A percentile compares a stretch with the other conserved stretches of the same genome.
Conservation (phyloP, 1,139 yeast species). For the Lodderomyces elongisporus region DNA sequence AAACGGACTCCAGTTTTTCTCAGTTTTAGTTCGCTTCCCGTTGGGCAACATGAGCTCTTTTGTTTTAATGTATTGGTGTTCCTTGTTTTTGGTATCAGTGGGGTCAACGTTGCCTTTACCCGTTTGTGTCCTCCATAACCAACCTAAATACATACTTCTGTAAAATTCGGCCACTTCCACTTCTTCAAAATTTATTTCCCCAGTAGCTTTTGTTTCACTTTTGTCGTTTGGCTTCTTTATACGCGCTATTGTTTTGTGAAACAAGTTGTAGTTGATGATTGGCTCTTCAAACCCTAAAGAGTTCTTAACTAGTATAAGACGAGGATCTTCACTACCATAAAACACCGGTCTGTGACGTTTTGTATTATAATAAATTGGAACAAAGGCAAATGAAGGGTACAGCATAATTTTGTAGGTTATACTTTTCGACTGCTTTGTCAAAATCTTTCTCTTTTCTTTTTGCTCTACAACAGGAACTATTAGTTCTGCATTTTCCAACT, state of each 20-base stretch:
- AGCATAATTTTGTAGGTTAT: conserved; percentile 12
- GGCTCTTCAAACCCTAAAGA: conserved; percentile 28
- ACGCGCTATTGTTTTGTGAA: conserved; percentile 11
- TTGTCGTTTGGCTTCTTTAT: conserved; percentile 6
- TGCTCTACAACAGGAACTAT: conserved; percentile 25
- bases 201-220: conserved; percentile 13
- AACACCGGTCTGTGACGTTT: conserved; percentile 14
- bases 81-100: conserved; percentile 16
- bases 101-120: conserved; percentile 26
- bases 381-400: conserved; percentile 25
- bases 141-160: conserved; percentile 26
- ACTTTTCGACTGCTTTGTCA: too few species aligned
- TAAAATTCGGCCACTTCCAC: conserved; percentile 9
- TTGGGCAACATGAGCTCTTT: conserved; percentile 22
- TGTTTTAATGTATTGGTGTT: conserved; percentile 18
- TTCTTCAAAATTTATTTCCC: conserved; percentile 3
- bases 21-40: conserved; percentile 13
- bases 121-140: conserved; percentile 28
- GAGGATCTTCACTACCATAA: conserved; percentile 49
- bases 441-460: conserved; percentile 5
- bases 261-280: conserved; percentile 28
- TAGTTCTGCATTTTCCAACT: conserved; percentile 26
- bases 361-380: conserved; percentile 20
- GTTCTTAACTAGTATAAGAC: conserved; percentile 30
- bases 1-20: conserved; percentile 46